phyloP scores from a whole-genome alignment of 805 yeast genomes.

The Wickerhamomyces subpelliculosus region DNA sequence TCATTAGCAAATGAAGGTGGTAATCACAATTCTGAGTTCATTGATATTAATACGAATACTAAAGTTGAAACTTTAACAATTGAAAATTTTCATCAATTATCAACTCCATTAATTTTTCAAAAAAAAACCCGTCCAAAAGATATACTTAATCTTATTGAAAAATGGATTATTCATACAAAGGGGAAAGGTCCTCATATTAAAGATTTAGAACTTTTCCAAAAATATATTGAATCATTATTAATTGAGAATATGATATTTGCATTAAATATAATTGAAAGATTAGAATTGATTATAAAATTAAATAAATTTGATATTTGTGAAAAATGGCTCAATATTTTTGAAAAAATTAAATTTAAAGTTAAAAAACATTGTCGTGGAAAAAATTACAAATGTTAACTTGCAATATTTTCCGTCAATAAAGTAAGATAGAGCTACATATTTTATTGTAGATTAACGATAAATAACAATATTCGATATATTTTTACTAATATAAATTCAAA shows the following conservation, averaged over 20 bases:
- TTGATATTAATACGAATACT: not conserved
- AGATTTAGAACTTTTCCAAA: constrained; percentile 31
- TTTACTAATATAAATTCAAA: too few relatives aligned
- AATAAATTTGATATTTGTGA: constrained; percentile 4
- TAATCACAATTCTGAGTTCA: too few relatives aligned
- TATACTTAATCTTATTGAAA: constrained; percentile 24
- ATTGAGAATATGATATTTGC: constrained; percentile 19
- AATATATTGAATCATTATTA: constrained; percentile 25
- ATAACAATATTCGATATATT: too few relatives aligned
- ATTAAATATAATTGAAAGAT: constrained; percentile 8
- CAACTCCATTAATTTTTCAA: constrained; percentile 23
- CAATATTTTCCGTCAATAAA: too few relatives aligned
- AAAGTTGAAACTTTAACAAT: not conserved
- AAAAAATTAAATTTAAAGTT: not conserved
- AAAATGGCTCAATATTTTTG: constrained; percentile 7
- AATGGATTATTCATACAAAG: constrained; percentile 32
- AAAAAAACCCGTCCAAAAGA: constrained; percentile 25
- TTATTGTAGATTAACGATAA: too few relatives aligned
- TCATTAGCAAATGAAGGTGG: not conserved
- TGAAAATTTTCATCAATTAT: constrained; percentile 12
- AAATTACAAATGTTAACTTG: not conserved
- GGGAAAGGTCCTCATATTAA: constrained; percentile 31
- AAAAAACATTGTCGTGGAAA: not conserved
- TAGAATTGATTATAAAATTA: constrained; percentile 5
- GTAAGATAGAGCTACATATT: too few relatives aligned